Conservation (phyloP, 2,329 filamentous ascomycete species). For the Colletotrichum lini region DNA sequence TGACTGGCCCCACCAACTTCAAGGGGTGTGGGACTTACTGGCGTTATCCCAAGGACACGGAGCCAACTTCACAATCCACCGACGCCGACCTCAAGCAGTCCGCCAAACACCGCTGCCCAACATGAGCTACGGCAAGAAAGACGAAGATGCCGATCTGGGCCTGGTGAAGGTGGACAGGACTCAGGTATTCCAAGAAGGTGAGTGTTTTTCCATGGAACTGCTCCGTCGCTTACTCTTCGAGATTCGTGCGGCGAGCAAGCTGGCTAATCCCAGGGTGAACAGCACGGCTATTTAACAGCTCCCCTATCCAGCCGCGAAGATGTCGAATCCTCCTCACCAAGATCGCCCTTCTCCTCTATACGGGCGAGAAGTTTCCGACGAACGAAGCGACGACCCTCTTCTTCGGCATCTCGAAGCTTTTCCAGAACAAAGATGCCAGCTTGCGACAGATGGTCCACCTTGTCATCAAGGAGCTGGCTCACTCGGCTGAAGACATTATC, state of each 20-base stretch:
- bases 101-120: slow-evolving; percentile 59
- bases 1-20: slow-evolving; percentile 15
- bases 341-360: slow-evolving; percentile 96
- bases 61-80: slow-evolving; percentile 42
- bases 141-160: slow-evolving; percentile 94
- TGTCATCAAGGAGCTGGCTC: slow-evolving; percentile 96
- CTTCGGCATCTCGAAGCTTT: slow-evolving; percentile 98
- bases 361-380: slow-evolving; percentile 95
- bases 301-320: slow-evolving; percentile 95
- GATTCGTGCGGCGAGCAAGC: slow-evolving; percentile 29
- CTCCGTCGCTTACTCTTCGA: slow-evolving; percentile 21
- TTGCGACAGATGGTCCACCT: slow-evolving; percentile 99
- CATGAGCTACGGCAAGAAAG: slow-evolving; percentile 99
- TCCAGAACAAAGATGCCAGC: slow-evolving; percentile 99
- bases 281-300: slow-evolving; percentile 98
- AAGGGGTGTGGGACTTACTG: slow-evolving; percentile 18
- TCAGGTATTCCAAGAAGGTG: slow-evolving; percentile 99
- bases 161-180: slow-evolving; percentile 98
- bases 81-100: slow-evolving; percentile 51
- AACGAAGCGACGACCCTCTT: slow-evolving; percentile 98
- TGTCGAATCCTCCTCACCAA: slow-evolving; percentile 98
- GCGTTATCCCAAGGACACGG: slow-evolving; percentile 19
- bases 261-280: slow-evolving; percentile 46
- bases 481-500: slow-evolving; percentile 97
- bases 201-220: slow-evolving; percentile 44